Base-by-base conservation (phyloP, 768 basidiomycete species). In the Auricularia cornea region DNA sequence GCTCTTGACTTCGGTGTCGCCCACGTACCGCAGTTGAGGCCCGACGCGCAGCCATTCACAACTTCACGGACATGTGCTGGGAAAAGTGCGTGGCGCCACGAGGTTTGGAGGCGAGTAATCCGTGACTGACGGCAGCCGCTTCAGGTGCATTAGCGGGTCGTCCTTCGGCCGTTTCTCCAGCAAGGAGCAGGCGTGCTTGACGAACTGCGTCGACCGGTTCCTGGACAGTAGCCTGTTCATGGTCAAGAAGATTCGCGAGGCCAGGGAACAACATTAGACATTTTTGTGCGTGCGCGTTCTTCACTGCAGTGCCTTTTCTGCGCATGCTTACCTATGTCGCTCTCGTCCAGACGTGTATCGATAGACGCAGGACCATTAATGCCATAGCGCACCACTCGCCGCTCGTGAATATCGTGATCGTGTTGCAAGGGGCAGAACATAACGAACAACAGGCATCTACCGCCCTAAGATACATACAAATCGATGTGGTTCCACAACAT, bases 151-250 rank as follows among this genome's bases (percentile, higher is more conserved):
- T 60, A 88, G 89, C 1, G 83, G 90, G 56, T 84, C 84, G 20
- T 89, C 91, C 14, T 88, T 88, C 10, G 88, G 84, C 14, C 79
- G 84, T 31, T 94, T 96, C 74, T 88, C 90, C 26, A 80, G 87
- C 59, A 77, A 83, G 44, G 95, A 98, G 76, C 85, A 89, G 69
- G 80, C 78, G 62, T 98, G 95, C 72, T 81, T 98, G 59, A 78
- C 81, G 61, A 94, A 95, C 75, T 97, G 95, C 71, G 93, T 96
- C 59, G 91, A 92, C 63, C 81, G 94, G 63, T 98, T 97, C 78
- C 77, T 98, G 68, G 95, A 98, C 77, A 84, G 87, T 40, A 89
- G 86, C 70, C 74, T 93, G 48, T 90, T 84, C 76, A 82, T 98
- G 79, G 87, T 97, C 63, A 84, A 84, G 66, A 81, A 83, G 69